A percentile compares a stretch with the other conserved stretches of the same genome.
Evolutionary conservation across 257 asterid species (phyloP).

Genomic region (Solanum habrochaites): DNA sequence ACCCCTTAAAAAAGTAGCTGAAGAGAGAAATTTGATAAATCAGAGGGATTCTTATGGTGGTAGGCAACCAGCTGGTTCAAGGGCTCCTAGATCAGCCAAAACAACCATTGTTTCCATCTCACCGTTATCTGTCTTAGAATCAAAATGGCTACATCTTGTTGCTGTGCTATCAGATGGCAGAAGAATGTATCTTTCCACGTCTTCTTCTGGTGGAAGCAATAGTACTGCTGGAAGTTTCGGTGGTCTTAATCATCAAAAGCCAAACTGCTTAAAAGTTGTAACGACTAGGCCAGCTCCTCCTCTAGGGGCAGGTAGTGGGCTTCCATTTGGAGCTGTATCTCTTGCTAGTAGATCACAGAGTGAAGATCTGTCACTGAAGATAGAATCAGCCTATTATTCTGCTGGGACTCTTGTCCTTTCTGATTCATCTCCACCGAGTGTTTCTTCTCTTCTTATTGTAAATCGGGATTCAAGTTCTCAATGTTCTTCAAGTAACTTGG

Average conservation of each 20-base stretch:
- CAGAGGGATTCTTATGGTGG: conserved; percentile 79
- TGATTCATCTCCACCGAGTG: conserved; percentile 77
- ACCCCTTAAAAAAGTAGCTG: conserved; percentile 83
- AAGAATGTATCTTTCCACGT: conserved; percentile 92
- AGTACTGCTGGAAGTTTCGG: conserved; percentile 58
- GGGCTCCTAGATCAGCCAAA: conserved; percentile 53
- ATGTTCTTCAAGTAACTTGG: conserved; percentile 54
- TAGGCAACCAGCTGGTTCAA: conserved; percentile 65
- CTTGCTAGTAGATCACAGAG: conserved; percentile 77
- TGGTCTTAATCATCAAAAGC: conserved; percentile 45
- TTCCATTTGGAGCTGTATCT: conserved; percentile 71
- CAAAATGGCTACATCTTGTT: conserved; percentile 92
- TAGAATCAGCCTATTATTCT: conserved; percentile 84
- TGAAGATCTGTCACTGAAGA: conserved; percentile 77
- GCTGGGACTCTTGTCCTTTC: conserved; percentile 80
- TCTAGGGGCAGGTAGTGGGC: conserved; percentile 68
- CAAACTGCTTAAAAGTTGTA: conserved; percentile 89
- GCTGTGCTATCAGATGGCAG: conserved; percentile 93
- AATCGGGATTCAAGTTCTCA: conserved; percentile 65
- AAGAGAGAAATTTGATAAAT: conserved; percentile 79
- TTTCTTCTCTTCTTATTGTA: conserved; percentile 78
- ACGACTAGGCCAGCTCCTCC: conserved; percentile 97
- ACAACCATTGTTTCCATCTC: conserved; percentile 78
- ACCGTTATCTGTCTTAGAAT: conserved; percentile 73
- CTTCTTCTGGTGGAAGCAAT: conserved; percentile 64